Percentiles rank a stretch among this genome's conserved stretches.
Conservation (phyloP, 1,139 yeast genomes). For the Candida anutae region DNA sequence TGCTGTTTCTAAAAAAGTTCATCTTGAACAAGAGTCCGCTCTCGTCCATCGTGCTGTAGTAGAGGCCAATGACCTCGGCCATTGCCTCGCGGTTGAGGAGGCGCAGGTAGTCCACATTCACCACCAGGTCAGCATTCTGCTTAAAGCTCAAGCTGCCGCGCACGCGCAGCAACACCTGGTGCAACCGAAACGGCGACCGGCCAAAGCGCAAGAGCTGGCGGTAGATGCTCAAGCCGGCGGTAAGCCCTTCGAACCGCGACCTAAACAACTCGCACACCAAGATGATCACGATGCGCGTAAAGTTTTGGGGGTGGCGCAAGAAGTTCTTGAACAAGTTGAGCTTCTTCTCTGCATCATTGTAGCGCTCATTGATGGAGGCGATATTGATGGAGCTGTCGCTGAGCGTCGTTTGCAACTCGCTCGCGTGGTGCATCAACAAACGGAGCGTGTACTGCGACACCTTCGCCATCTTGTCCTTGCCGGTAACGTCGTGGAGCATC, state of each 20-base stretch:
- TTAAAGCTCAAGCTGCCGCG: conserved; percentile 6
- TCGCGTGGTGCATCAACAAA: conserved; percentile 43
- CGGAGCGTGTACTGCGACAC: conserved; percentile 52
- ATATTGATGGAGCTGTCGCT: conserved; percentile 29
- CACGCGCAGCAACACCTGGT: conserved; percentile 19
- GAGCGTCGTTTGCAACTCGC: conserved; percentile 27
- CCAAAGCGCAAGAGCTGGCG: conserved; percentile 70
- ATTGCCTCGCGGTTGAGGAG: conserved; percentile 10
- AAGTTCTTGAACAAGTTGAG: conserved; percentile 30
- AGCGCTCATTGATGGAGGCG: conserved; percentile 20
- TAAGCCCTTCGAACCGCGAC: conserved; percentile 36
- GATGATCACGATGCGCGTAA: conserved; percentile 28
- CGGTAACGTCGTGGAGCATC: conserved; percentile 47
- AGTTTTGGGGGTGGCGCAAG: conserved; percentile 34
- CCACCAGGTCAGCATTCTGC: conserved; percentile 3
- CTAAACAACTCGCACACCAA: conserved; percentile 24
- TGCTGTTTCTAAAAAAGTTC: conserved; percentile 10
- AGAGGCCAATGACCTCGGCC: conserved; percentile 14
- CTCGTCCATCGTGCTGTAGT: conserved; percentile 18
- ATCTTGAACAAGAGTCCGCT: conserved; percentile 15
- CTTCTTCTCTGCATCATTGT: conserved; percentile 27
- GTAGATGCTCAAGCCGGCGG: conserved; percentile 47
- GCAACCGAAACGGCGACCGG: conserved; percentile 54
- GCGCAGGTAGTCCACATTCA: conserved; percentile 6
- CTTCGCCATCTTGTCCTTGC: conserved; percentile 67